These are phyloP conservation scores for Scenedesmus sp. DNA, from an alignment of 163 green algal genomes.

Conservation along the genomic window DNA sequence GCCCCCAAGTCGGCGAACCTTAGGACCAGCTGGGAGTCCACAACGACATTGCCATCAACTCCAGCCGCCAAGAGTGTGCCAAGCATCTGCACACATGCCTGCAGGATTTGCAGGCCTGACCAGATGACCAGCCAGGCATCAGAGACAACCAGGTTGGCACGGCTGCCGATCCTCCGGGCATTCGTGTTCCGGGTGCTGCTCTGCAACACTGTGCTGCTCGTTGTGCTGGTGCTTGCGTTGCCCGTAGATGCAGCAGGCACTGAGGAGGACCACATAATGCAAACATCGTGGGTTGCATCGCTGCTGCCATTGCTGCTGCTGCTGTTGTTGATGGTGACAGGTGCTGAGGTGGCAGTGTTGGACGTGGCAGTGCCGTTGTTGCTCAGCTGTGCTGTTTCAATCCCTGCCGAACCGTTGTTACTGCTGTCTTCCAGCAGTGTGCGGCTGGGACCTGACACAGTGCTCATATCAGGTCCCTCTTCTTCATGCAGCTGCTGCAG, in stretches of 20 bases:
- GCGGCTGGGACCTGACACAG: background rate
- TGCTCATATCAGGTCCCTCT: background rate
- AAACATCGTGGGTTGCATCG: background rate
- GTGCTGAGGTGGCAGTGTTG: background rate
- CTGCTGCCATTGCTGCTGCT: background rate
- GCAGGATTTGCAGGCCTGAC: slow-evolving; percentile 6
- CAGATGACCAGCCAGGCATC: background rate
- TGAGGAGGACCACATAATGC: background rate
- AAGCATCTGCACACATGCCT: background rate
- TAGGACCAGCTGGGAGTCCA: background rate
- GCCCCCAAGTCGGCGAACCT: background rate
- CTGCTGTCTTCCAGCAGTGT: background rate
- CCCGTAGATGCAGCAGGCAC: background rate
- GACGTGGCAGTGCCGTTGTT: background rate
- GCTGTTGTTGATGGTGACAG: background rate
- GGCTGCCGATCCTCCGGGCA: background rate
- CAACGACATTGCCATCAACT: background rate
- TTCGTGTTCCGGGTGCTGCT: background rate
- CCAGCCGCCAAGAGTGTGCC: background rate
- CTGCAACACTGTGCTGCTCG: background rate
- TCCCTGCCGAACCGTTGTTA: background rate
- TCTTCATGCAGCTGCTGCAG: background rate
- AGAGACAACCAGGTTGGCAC: background rate
- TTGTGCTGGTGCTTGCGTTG: background rate
- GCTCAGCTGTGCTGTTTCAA: background rate